A percentile compares a stretch with the other conserved stretches of the same genome.
phyloP scores from a whole-genome alignment of 306 rosid species.

The Begonia loranthoides region DNA sequence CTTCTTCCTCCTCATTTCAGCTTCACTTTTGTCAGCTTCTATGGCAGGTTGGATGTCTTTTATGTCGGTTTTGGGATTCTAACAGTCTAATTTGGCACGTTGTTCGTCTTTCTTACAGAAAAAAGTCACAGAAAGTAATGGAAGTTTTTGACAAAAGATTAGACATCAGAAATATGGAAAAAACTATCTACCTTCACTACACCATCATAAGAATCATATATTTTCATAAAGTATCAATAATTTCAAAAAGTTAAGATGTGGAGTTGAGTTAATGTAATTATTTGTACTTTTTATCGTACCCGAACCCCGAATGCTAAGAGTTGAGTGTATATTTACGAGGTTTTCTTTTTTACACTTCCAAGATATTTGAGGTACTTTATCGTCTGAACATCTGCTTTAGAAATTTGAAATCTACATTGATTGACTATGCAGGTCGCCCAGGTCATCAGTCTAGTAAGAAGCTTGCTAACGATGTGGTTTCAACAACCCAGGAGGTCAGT shows the following conservation, averaged over 20 bases:
- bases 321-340: too few species aligned
- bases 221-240: too few species aligned
- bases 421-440: background rate
- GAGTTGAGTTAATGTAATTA: background rate
- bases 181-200: background rate
- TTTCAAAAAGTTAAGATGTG: too few species aligned
- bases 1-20: conserved; percentile 45
- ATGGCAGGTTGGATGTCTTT: conserved; percentile 39
- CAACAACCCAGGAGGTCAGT: background rate
- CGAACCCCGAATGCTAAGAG: too few species aligned
- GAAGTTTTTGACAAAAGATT: background rate
- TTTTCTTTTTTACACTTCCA: background rate
- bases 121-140: background rate
- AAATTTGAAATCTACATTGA: background rate
- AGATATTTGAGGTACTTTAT: background rate
- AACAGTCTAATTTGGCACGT: too few species aligned
- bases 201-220: too few species aligned
- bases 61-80: conserved; percentile 3
- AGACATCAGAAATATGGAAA: background rate
- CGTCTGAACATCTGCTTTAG: background rate
- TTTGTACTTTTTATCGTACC: background rate
- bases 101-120: too few species aligned
- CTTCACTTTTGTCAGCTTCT: conserved; percentile 46
- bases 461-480: background rate
- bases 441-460: background rate